Base-by-base conservation (phyloP, 1,284 basidiomycete species). In the Ustilago hordei region DNA sequence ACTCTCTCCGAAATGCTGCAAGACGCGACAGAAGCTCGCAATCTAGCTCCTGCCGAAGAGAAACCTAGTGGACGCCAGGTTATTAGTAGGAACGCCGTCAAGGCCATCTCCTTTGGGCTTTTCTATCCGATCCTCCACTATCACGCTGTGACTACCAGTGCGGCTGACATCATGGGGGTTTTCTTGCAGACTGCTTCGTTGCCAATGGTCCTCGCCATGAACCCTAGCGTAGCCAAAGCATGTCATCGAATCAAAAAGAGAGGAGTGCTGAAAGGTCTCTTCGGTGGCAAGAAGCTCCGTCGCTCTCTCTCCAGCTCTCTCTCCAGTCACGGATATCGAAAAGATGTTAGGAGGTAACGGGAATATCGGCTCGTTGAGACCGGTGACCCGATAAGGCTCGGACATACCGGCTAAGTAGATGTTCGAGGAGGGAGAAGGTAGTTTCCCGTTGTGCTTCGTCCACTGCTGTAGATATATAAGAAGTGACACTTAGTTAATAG, bases 121-220 rank as follows among this genome's bases (percentile, higher is more conserved):
- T 36, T 15, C 53, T 38, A 19, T 38, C 35, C 36, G n/a, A 50
- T 55, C 9, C n/a, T 38, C 35, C 7, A 38, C 3, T 19, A 36
- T 19, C 8, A n/a, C 31, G 34, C 53, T 11, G 36, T 32, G 15
- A 55, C 53, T n/a, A 28, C 17, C 35, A 54, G 12, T 2, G 9
- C 28, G 6, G 43, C 45, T 15, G n/a, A 48, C 2, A 38, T 59
- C 32, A 28, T 54, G 38, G 35, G 34, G 3, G 17, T 36, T 12
- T 19, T 60, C 48, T 32, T 52, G n/a, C 71, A 75, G 17, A 69
- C 67, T 1, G 52, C 62, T 12, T 66, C 67, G 4, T 19, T 75
- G 35, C 73, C 68, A 2, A 38, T 75, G 5, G 28, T 75, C n/a
- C 41, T 70, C 34, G 63, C 47, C 13, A 53, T 59, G 53, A n/a